phyloP scores from a whole-genome alignment of 495 filamentous ascomycete species.

The Hyaloscypha hepaticicola region DNA sequence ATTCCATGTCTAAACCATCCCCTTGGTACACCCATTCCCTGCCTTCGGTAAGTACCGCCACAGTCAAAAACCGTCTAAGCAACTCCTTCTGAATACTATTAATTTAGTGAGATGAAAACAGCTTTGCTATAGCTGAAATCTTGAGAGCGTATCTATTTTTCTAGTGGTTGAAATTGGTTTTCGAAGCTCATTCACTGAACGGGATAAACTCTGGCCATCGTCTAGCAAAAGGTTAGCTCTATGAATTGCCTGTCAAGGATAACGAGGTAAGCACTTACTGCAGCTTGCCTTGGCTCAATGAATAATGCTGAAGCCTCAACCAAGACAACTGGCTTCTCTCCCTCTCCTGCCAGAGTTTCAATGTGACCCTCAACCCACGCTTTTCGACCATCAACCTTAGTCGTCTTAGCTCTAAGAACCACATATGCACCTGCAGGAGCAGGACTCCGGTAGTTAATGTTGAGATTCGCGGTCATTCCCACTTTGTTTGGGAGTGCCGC shows the following conservation, averaged over 20 bases:
- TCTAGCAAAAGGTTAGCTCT: conserved; percentile 18
- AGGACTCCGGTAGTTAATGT: conserved; percentile 83
- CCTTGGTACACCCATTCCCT: too few species aligned
- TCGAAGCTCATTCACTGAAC: conserved; percentile 3
- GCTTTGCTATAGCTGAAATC: background rate
- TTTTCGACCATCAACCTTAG: conserved; percentile 89
- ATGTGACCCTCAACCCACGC: conserved; percentile 94
- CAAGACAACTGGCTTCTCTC: conserved; percentile 62
- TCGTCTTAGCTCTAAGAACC: conserved; percentile 76
- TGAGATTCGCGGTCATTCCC: conserved; percentile 87
- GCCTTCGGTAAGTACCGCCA: too few species aligned
- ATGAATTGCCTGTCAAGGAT: background rate
- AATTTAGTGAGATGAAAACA: too few species aligned
- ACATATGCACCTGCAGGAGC: conserved; percentile 73
- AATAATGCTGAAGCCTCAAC: conserved; percentile 84
- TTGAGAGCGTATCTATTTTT: background rate
- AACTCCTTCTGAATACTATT: background rate
- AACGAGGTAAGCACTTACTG: conserved; percentile 31
- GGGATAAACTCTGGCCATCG: conserved; percentile 30
- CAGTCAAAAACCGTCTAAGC: too few species aligned
- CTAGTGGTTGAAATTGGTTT: background rate
- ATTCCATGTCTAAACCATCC: too few species aligned
- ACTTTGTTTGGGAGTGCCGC: conserved; percentile 84
- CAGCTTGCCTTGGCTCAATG: conserved; percentile 81
- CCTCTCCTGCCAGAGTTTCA: conserved; percentile 69